Evolutionary conservation across 495 filamentous ascomycete species (phyloP).

Genomic region (Neurospora sp.): DNA sequence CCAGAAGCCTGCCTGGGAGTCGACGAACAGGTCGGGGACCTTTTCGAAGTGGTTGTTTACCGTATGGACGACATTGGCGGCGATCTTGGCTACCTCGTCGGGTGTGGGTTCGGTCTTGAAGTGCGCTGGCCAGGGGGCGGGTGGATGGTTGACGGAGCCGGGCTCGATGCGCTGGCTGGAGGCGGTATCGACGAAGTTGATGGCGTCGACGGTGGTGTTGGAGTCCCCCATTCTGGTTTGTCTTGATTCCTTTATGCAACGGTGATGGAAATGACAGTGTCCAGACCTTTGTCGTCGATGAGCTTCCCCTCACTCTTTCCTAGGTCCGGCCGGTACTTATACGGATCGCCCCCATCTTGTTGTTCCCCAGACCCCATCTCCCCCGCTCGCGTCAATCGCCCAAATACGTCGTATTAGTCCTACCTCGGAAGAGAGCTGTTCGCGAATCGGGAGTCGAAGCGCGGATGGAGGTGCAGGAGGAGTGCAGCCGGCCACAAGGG

Average conservation of each 20-base stretch:
- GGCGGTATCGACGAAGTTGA: not conserved
- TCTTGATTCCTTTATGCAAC: not conserved
- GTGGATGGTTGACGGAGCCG: conserved; percentile 46
- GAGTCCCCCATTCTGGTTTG: not conserved
- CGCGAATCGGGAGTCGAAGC: not conserved
- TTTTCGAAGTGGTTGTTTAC: conserved; percentile 40
- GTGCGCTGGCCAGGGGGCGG: conserved; percentile 31
- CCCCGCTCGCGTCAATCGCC: not conserved
- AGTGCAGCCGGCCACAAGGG: not conserved
- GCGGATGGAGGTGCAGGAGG: not conserved
- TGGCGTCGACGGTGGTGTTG: not conserved
- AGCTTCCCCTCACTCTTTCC: not conserved
- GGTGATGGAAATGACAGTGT: not conserved
- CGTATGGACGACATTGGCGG: conserved; percentile 29
- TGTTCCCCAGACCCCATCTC: not conserved
- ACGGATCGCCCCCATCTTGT: not conserved
- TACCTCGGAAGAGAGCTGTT: not conserved
- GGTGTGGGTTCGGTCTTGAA: conserved; percentile 13
- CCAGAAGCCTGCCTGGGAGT: conserved; percentile 45
- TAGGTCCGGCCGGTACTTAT: not conserved
- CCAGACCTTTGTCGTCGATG: not conserved
- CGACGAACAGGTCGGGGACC: conserved; percentile 39
- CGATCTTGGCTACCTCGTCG: conserved; percentile 38
- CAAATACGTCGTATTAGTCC: not conserved
- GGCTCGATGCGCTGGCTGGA: conserved; percentile 49